Conservation (phyloP, 83 land plant species). For the Picea mariana region DNA sequence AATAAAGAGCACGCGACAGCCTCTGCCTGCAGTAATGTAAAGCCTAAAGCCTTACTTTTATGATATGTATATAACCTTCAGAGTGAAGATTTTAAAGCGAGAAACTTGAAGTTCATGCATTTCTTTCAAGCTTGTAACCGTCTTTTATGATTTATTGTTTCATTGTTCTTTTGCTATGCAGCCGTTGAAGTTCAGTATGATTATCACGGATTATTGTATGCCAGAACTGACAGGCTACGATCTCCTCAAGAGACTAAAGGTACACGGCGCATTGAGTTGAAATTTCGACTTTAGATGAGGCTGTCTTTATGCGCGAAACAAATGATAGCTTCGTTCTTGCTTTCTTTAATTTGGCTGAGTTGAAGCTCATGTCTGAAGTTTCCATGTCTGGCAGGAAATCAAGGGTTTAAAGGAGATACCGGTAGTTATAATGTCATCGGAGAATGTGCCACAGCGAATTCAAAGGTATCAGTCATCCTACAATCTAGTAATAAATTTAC, state of each 20-base stretch:
- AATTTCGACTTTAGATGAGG: background rate
- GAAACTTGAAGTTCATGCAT: background rate
- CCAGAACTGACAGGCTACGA: slow-evolving; percentile 44
- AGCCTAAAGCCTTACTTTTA: background rate
- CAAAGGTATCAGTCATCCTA: background rate
- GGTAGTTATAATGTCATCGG: too few relatives aligned
- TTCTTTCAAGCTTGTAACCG: background rate
- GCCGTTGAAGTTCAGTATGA: slow-evolving; percentile 24
- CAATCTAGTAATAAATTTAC: background rate
- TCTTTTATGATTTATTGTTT: background rate
- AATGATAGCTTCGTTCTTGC: background rate
- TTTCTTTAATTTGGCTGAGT: background rate
- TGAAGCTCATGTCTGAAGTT: slow-evolving; percentile 5
- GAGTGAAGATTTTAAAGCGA: background rate
- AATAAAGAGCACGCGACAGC: slow-evolving; percentile 15
- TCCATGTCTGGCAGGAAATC: too few relatives aligned
- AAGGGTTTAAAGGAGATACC: too few relatives aligned
- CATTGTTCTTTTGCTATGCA: background rate
- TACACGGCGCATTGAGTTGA: background rate
- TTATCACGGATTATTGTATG: slow-evolving; percentile 43
- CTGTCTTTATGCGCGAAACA: background rate
- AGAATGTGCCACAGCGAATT: too few relatives aligned
- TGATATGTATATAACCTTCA: background rate
- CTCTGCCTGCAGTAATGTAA: slow-evolving; percentile 4
- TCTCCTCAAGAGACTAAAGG: slow-evolving; percentile 38